Conservation (phyloP, 23 red algal species). For the Gracilaria domingensis region DNA sequence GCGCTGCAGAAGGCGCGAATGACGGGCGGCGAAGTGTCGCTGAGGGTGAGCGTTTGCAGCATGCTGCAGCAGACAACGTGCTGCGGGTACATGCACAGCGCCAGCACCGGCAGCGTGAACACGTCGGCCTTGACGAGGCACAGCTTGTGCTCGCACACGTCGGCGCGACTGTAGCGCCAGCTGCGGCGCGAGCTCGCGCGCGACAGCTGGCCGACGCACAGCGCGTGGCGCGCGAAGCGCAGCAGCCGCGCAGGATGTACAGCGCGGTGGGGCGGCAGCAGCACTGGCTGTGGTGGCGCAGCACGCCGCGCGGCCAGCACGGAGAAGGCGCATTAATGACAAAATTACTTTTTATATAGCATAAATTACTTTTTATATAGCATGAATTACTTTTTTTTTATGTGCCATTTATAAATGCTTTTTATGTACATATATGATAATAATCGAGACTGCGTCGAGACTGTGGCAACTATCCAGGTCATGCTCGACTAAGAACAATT, state of each 20-base stretch:
- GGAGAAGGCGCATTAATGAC: too few species aligned
- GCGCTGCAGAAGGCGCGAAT: not conserved
- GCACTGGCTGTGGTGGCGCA: not conserved
- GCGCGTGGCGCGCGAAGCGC: not conserved
- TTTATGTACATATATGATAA: too few species aligned
- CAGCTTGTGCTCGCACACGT: not conserved
- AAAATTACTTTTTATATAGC: too few species aligned
- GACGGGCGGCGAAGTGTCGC: not conserved
- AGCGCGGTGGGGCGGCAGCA: not conserved
- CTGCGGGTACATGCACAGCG: not conserved
- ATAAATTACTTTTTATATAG: too few species aligned
- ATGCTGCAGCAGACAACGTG: not conserved
- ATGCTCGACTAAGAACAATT: too few species aligned
- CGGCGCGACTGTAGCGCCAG: not conserved
- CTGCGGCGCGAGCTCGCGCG: not conserved
- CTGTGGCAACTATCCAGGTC: too few species aligned
- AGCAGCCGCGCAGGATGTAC: not conserved
- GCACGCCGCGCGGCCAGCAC: too few species aligned
- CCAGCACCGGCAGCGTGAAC: not conserved
- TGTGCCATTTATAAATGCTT: too few species aligned
- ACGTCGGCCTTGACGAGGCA: not conserved
- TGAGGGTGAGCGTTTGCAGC: not conserved
- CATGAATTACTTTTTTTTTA: too few species aligned
- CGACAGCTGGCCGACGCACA: not conserved
- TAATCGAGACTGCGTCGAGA: too few species aligned